These are phyloP conservation scores for Backusella circina DNA, from an alignment of 192 early-diverging fungal species.

Conservation along the genomic window DNA sequence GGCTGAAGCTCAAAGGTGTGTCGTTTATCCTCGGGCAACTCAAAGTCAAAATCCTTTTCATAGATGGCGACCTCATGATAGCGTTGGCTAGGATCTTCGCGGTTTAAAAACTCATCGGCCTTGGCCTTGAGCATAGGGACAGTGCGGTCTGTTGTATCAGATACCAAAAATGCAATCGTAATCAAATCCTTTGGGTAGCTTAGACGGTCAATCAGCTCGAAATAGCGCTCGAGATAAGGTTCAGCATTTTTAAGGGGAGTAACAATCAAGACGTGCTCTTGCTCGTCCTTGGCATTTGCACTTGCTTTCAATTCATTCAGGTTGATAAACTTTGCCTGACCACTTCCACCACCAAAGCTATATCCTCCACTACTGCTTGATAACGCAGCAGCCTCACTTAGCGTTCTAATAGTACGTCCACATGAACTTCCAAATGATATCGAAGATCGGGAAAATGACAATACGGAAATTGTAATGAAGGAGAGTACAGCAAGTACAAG, in stretches of 20 bases:
- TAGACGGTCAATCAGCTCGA: slow-evolving; percentile 48
- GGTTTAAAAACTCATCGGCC: slow-evolving; percentile 6
- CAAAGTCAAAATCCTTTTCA: slow-evolving; percentile 53
- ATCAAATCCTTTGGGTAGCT: slow-evolving; percentile 47
- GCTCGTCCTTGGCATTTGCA: slow-evolving; percentile 11
- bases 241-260: slow-evolving; percentile 57
- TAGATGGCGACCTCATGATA: slow-evolving; percentile 48
- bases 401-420: slow-evolving; percentile 1
- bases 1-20: slow-evolving; percentile 47
- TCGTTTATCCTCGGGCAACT: slow-evolving; percentile 42
- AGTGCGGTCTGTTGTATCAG: slow-evolving; percentile 54
- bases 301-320: slow-evolving; percentile 16
- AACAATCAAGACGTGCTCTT: slow-evolving; percentile 42
- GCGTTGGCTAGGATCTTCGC: background rate
- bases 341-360: background rate
- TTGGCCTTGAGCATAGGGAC: slow-evolving; percentile 43
- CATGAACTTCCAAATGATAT: slow-evolving; percentile 1
- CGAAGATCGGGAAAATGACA: slow-evolving; percentile 5
- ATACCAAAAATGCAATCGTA: slow-evolving; percentile 53
- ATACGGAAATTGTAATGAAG: background rate
- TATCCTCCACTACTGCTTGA: background rate
- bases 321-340: slow-evolving; percentile 15
- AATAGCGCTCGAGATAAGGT: slow-evolving; percentile 50
- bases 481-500: background rate
- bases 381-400: slow-evolving; percentile 4